Evolutionary conservation across 371 early-diverging fungal genomes (phyloP).

Genomic region (Lichtheimia hyalospora): DNA sequence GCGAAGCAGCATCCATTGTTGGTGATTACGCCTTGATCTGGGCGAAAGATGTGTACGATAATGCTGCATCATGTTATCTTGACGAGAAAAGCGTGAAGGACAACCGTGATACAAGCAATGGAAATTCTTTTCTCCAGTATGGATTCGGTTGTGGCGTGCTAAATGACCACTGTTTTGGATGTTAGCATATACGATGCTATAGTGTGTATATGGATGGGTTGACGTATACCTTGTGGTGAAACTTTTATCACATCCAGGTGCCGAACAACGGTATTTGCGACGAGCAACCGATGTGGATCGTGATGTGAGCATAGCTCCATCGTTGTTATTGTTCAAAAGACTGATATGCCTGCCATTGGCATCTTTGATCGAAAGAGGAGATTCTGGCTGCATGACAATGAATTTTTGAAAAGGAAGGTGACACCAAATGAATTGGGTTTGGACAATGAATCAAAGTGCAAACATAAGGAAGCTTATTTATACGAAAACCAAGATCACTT

Average conservation of each 20-base stretch:
- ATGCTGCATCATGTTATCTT: slow-evolving; percentile 90
- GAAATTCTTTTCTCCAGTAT: slow-evolving; percentile 90
- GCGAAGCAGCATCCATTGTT: slow-evolving; percentile 2
- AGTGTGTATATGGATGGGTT: too few relatives aligned
- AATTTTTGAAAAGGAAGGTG: too few relatives aligned
- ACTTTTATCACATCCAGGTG: slow-evolving; percentile 59
- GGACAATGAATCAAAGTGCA: too few relatives aligned
- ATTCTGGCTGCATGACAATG: neutral
- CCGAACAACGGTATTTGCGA: slow-evolving; percentile 57
- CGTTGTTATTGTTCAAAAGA: slow-evolving; percentile 26
- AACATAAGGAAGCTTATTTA: too few relatives aligned
- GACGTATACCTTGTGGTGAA: slow-evolving; percentile 65
- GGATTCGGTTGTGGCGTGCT: slow-evolving; percentile 85
- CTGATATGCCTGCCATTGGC: slow-evolving; percentile 25
- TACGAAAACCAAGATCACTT: too few relatives aligned
- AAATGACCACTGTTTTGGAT: slow-evolving; percentile 67
- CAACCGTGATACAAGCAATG: slow-evolving; percentile 76
- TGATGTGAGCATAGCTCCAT: slow-evolving; percentile 2
- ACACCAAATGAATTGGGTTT: too few relatives aligned
- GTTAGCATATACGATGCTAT: neutral
- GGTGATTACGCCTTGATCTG: slow-evolving; percentile 46
- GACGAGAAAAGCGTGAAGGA: slow-evolving; percentile 78
- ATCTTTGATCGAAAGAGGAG: slow-evolving; percentile 15
- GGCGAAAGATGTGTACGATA: slow-evolving; percentile 74
- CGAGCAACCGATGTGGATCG: slow-evolving; percentile 26